These are phyloP conservation scores for Trichoderma atrobrunneum DNA, from an alignment of 2,329 filamentous ascomycete genomes.

Conservation along the genomic window DNA sequence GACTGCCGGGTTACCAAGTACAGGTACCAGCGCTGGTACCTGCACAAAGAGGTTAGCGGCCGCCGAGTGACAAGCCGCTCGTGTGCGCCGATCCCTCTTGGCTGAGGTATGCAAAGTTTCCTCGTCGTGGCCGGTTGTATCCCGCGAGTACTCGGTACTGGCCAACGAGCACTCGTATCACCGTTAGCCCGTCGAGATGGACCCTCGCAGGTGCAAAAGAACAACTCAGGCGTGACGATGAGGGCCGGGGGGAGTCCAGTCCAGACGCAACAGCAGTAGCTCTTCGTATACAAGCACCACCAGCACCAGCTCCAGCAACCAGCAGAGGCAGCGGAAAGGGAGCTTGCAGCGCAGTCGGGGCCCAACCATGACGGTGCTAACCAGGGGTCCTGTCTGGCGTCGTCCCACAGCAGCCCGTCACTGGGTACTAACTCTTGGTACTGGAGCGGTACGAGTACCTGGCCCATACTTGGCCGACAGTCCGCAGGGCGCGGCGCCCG, in stretches of 20 bases:
- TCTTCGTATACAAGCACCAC: neutral
- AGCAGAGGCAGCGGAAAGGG: neutral
- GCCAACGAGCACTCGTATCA: neutral
- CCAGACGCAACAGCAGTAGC: neutral
- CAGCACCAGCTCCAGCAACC: neutral
- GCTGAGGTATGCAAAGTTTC: neutral
- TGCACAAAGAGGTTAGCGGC: neutral
- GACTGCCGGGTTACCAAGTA: neutral
- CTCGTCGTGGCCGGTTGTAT: neutral
- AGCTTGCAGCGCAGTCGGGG: neutral
- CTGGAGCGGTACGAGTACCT: neutral
- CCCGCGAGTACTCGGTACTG: neutral
- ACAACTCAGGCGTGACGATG: neutral
- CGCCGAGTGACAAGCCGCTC: neutral
- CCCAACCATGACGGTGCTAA: slow-evolving; percentile 2
- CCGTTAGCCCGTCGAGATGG: neutral
- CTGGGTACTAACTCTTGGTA: neutral
- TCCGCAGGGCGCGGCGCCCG: neutral
- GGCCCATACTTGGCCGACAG: neutral
- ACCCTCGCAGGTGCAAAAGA: neutral
- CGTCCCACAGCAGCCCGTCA: slow-evolving; percentile 8
- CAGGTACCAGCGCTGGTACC: neutral
- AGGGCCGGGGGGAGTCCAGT: neutral
- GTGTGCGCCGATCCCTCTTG: neutral
- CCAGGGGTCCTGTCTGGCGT: slow-evolving; percentile 6